Evolutionary conservation across 768 basidiomycete species (phyloP).

Genomic region (Hypholoma sublateritium): DNA sequence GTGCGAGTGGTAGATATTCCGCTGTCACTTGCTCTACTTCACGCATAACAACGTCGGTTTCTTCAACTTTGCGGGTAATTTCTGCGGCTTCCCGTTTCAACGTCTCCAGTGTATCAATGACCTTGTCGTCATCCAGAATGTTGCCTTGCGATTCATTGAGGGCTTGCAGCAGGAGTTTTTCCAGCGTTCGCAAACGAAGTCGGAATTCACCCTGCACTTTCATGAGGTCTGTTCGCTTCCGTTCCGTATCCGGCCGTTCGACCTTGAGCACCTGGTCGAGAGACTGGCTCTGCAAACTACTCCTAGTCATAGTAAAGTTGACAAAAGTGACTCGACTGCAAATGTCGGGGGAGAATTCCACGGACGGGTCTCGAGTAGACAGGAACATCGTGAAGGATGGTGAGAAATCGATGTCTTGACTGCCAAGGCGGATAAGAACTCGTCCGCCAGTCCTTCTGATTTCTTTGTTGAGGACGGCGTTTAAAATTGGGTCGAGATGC

Average conservation of each 20-base stretch:
- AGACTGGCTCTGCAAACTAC: conserved; percentile 97
- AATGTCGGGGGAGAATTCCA: conserved; percentile 97
- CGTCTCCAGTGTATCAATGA: conserved; percentile 94
- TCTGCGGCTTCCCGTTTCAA: conserved; percentile 96
- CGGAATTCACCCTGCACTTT: conserved; percentile 99
- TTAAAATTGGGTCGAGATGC: conserved; percentile 95
- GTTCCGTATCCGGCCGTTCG: conserved; percentile 94
- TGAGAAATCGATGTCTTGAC: conserved; percentile 98
- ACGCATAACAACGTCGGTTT: conserved; percentile 93
- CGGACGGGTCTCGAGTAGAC: conserved; percentile 93
- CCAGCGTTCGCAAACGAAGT: conserved; percentile 86
- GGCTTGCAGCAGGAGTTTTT: conserved; percentile 90
- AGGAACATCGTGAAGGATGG: conserved; percentile 99
- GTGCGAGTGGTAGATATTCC: conserved; percentile 92
- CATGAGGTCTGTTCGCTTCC: conserved; percentile 94
- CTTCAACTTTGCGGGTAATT: conserved; percentile 92
- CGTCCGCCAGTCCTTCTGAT: conserved; percentile 95
- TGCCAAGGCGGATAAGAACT: conserved; percentile 94
- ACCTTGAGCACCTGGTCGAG: conserved; percentile 96
- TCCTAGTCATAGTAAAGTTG: conserved; percentile 98
- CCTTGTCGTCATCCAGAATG: conserved; percentile 98
- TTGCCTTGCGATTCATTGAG: conserved; percentile 96
- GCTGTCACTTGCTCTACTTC: conserved; percentile 96
- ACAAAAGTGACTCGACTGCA: conserved; percentile 96
- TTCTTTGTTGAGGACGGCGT: conserved; percentile 96